A percentile compares a stretch with the other conserved stretches of the same genome.
Evolutionary conservation across 2,329 filamentous ascomycete species (phyloP).

Genomic region (Neonectria punicea): DNA sequence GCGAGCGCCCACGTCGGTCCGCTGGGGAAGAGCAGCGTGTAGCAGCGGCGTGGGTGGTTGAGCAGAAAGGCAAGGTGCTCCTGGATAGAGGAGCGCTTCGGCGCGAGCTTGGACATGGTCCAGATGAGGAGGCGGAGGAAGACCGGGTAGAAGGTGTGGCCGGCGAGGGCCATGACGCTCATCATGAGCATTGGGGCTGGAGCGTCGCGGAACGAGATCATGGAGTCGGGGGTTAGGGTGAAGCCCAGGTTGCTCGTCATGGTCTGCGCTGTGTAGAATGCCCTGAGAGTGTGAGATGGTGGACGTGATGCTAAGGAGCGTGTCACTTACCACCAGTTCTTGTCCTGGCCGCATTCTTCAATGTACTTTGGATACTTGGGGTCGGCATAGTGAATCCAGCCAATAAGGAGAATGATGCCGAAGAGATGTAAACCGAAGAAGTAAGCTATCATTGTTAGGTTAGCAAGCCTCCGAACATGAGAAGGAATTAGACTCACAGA

Average conservation of each 20-base stretch:
- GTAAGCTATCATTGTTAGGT: conserved; percentile 48
- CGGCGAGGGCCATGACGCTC: conserved; percentile 60
- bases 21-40: conserved; percentile 70
- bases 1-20: conserved; percentile 69
- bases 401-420: conserved; percentile 58
- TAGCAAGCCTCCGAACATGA: neutral
- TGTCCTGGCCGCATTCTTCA: conserved; percentile 50
- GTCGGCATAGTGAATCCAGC: conserved; percentile 56
- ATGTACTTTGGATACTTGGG: conserved; percentile 55
- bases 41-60: conserved; percentile 71
- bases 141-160: conserved; percentile 67
- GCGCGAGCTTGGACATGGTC: conserved; percentile 59
- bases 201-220: conserved; percentile 60
- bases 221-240: conserved; percentile 65
- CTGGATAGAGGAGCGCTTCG: conserved; percentile 50
- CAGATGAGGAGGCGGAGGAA: conserved; percentile 69
- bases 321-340: conserved; percentile 60
- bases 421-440: conserved; percentile 58
- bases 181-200: conserved; percentile 58
- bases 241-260: conserved; percentile 65
- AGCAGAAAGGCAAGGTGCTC: conserved; percentile 66
- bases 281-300: conserved; percentile 47
- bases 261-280: conserved; percentile 61
- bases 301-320: too few species aligned
- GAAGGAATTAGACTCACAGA: conserved; percentile 43